phyloP scores from a whole-genome alignment of 257 asterid genomes.

The Lantana camara region DNA sequence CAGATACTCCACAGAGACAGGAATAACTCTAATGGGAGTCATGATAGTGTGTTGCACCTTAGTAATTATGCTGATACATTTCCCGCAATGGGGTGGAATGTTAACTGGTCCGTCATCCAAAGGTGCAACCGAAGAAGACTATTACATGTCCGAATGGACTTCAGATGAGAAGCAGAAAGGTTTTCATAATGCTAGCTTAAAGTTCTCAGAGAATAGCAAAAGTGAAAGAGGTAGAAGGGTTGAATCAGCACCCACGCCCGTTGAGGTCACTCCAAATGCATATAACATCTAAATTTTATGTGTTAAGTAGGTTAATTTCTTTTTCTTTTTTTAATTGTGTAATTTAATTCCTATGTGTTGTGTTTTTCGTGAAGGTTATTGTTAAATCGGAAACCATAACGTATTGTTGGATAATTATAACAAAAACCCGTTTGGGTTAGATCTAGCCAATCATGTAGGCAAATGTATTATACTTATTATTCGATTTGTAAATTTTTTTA shows the following conservation, averaged over 20 bases:
- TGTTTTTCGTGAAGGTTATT: too few species aligned
- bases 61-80: constrained; percentile 51
- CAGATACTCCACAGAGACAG: constrained; percentile 62
- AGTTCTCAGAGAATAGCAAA: constrained; percentile 71
- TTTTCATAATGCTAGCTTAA: constrained; percentile 62
- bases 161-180: constrained; percentile 54
- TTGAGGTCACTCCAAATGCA: constrained; percentile 30
- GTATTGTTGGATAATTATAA: too few species aligned
- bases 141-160: constrained; percentile 81
- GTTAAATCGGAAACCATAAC: too few species aligned
- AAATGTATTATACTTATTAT: too few species aligned
- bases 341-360: too few species aligned
- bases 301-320: too few species aligned
- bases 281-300: too few species aligned
- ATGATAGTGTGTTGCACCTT: constrained; percentile 73
- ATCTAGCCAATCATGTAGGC: too few species aligned
- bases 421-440: too few species aligned
- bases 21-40: constrained; percentile 76
- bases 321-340: too few species aligned
- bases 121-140: constrained; percentile 67
- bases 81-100: constrained; percentile 98
- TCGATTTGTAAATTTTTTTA: too few species aligned
- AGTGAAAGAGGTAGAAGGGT: constrained; percentile 59
- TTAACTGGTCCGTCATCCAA: constrained; percentile 60
- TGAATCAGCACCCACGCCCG: constrained; percentile 36